Evolutionary conservation across 2,329 filamentous ascomycete species (phyloP).

Genomic region (Blumeria hordei): DNA sequence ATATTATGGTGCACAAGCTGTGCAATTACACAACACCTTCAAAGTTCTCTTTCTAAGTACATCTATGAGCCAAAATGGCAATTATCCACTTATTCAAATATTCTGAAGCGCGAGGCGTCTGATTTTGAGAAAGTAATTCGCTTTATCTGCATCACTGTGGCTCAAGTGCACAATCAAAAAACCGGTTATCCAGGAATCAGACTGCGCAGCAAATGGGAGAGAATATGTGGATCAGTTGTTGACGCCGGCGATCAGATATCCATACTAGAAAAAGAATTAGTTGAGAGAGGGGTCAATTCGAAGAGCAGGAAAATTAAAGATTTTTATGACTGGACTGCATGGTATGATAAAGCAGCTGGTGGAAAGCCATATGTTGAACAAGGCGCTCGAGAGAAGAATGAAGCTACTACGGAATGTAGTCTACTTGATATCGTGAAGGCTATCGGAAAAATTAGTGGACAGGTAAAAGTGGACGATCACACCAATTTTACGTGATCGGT

Average conservation of each 20-base stretch:
- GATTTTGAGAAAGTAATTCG: background rate
- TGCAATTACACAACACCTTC: slow-evolving; percentile 6
- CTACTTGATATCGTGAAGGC: background rate
- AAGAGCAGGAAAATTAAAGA: background rate
- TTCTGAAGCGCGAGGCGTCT: background rate
- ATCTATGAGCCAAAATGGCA: background rate
- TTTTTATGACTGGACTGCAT: slow-evolving; percentile 9
- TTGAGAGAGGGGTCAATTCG: background rate
- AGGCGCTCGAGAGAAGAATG: slow-evolving; percentile 3
- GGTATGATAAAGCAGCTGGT: background rate
- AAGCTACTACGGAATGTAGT: slow-evolving; percentile 8
- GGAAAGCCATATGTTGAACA: background rate
- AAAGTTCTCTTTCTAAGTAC: background rate
- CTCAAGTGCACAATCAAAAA: background rate
- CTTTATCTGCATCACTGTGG: background rate
- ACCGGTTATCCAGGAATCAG: slow-evolving; percentile 2
- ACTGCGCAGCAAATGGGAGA: slow-evolving; percentile 1
- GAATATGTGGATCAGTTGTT: background rate
- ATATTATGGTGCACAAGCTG: slow-evolving; percentile 9
- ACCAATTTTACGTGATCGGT: too few relatives aligned
- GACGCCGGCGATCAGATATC: background rate
- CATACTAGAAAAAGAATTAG: background rate
- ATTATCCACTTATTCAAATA: slow-evolving; percentile 1
- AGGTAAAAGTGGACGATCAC: too few relatives aligned
- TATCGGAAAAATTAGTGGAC: background rate